Conservation (phyloP, 345 rosid species). For the Murraya koenigii region DNA sequence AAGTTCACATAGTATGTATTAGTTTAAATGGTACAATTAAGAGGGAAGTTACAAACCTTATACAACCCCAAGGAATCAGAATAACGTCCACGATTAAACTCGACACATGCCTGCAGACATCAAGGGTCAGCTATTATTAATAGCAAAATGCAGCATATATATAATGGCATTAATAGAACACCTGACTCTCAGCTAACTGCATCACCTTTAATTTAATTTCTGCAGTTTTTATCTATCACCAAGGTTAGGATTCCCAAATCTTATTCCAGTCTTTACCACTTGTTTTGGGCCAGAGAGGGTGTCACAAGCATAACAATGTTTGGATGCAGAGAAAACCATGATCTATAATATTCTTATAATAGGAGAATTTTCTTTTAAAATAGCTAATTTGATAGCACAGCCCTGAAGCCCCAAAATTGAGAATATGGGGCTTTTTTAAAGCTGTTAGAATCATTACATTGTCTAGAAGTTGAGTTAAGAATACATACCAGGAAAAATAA, state of each 20-base stretch:
- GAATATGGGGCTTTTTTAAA: background rate
- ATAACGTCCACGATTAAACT: conserved; percentile 76
- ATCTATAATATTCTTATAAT: background rate
- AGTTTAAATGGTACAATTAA: background rate
- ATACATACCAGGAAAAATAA: background rate
- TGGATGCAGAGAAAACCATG: background rate
- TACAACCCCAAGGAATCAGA: conserved; percentile 78
- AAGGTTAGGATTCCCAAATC: background rate
- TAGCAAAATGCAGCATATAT: background rate
- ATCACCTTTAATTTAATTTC: background rate
- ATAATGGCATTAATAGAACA: background rate
- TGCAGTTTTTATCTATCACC: background rate
- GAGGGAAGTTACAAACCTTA: conserved; percentile 59
- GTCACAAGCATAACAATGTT: background rate
- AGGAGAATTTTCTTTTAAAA: background rate
- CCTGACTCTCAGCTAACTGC: background rate
- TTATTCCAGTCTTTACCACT: background rate
- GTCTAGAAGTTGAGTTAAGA: background rate
- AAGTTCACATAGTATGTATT: background rate
- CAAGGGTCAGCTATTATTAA: conserved; percentile 12
- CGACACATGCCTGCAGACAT: conserved; percentile 82
- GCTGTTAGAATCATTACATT: background rate
- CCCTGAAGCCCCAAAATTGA: background rate
- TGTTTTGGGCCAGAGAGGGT: background rate
- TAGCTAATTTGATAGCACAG: background rate